Evolutionary conservation across 768 basidiomycete species (phyloP).

Genomic region (Clavulina sp.): DNA sequence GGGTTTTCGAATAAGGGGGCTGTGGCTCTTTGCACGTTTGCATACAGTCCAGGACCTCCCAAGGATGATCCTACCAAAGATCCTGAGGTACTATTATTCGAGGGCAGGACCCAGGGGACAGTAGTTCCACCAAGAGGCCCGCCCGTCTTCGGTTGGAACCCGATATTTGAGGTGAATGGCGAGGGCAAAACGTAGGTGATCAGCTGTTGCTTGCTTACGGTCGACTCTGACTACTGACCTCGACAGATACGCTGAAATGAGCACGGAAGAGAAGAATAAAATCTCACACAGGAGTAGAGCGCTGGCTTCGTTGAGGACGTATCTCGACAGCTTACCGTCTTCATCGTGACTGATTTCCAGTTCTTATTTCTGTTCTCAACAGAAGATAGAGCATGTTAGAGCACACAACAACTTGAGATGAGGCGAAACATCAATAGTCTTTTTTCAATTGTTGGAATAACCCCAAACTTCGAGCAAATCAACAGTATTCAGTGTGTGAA

Average conservation of each 20-base stretch:
- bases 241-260: conserved; percentile 54
- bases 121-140: conserved; percentile 78
- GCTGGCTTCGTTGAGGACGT: conserved; percentile 43
- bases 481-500: no score
- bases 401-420: no score
- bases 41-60: conserved; percentile 74
- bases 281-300: conserved; percentile 53
- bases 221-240: background rate
- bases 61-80: conserved; percentile 4
- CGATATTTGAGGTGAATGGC: conserved; percentile 62
- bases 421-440: no score
- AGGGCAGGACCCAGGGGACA: conserved; percentile 74
- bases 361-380: no score
- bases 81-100: conserved; percentile 60
- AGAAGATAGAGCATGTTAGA: no score
- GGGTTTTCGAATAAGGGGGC: conserved; percentile 64
- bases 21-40: conserved; percentile 89
- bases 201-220: background rate
- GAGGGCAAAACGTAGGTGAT: conserved; percentile 53
- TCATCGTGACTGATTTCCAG: no score
- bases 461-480: no score
- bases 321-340: no score
- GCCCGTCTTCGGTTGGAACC: conserved; percentile 77
- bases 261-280: conserved; percentile 38
- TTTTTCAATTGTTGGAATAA: no score